Evolutionary conservation across 306 rosid genomes (phyloP).

Genomic region (Carpinus viminea): DNA sequence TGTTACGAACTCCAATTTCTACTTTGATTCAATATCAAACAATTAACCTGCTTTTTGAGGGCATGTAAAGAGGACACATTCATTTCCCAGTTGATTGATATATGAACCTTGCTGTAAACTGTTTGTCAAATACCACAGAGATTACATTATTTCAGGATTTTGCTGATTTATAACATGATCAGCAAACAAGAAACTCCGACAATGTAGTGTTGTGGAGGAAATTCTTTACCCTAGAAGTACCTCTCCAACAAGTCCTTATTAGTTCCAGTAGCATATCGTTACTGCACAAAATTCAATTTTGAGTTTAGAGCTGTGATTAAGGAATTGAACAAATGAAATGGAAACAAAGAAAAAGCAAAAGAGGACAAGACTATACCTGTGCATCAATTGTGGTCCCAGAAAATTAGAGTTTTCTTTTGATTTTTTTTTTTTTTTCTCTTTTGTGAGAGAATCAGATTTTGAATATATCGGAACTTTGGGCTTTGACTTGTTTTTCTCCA

Average conservation of each 20-base stretch:
- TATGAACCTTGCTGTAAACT: background rate
- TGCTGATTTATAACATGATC: slow-evolving; percentile 15
- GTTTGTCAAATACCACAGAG: background rate
- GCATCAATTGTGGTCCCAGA: slow-evolving; percentile 38
- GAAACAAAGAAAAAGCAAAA: background rate
- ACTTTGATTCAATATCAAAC: background rate
- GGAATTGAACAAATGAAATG: slow-evolving; percentile 5
- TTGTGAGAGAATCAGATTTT: too few species aligned
- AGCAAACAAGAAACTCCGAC: slow-evolving; percentile 38
- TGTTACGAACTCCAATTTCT: too few species aligned
- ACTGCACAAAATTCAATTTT: slow-evolving; percentile 39
- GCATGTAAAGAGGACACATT: background rate
- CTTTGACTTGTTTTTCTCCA: too few species aligned
- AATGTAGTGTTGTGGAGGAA: slow-evolving; percentile 87
- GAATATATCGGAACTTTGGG: too few species aligned
- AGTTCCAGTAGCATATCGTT: slow-evolving; percentile 88
- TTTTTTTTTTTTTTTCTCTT: too few species aligned
- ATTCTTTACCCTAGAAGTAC: slow-evolving; percentile 90
- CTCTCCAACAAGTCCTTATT: slow-evolving; percentile 93
- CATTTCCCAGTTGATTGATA: background rate
- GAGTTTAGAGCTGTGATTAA: slow-evolving; percentile 5
- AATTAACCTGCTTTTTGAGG: background rate
- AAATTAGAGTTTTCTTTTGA: too few species aligned
- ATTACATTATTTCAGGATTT: slow-evolving; percentile 6
- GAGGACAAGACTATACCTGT: slow-evolving; percentile 54